Conservation (phyloP, 2,329 filamentous ascomycete species). For the Onygena corvina region DNA sequence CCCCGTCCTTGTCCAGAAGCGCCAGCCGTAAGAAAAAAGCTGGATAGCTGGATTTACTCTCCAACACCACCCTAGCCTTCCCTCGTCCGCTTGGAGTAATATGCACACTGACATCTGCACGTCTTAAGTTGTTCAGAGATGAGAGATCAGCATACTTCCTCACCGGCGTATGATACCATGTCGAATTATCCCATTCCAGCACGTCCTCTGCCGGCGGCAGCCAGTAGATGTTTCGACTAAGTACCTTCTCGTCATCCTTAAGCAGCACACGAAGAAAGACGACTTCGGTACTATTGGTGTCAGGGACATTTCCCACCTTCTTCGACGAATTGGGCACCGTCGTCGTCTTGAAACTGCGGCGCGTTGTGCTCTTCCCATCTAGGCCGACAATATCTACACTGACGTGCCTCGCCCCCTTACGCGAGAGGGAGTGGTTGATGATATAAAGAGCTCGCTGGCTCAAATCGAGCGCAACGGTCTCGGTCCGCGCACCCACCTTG, state of each 20-base stretch:
- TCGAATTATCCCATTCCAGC: conserved; percentile 45
- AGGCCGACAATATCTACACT: conserved; percentile 40
- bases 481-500: conserved; percentile 40
- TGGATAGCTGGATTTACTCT: conserved; percentile 42
- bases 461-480: conserved; percentile 49
- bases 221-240: conserved; percentile 53
- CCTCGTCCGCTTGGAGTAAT: conserved; percentile 7
- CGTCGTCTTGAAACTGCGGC: conserved; percentile 20
- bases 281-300: conserved; percentile 28
- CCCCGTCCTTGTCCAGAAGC: conserved; percentile 33
- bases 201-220: conserved; percentile 37
- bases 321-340: conserved; percentile 39
- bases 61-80: conserved; percentile 32
- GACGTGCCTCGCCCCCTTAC: conserved; percentile 33
- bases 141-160: conserved; percentile 40
- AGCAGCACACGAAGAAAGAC: conserved; percentile 43
- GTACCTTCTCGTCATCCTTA: conserved; percentile 21
- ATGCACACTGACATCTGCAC: conserved; percentile 29
- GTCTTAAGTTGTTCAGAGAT: conserved; percentile 31
- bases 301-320: conserved; percentile 25
- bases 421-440: conserved; percentile 42
- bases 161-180: conserved; percentile 50
- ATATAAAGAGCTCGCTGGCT: conserved; percentile 36
- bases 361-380: conserved; percentile 35
- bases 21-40: conserved; percentile 48